Evolutionary conservation across 2,329 filamentous ascomycete species (phyloP).

Genomic region (Aspergillus cejpii): DNA sequence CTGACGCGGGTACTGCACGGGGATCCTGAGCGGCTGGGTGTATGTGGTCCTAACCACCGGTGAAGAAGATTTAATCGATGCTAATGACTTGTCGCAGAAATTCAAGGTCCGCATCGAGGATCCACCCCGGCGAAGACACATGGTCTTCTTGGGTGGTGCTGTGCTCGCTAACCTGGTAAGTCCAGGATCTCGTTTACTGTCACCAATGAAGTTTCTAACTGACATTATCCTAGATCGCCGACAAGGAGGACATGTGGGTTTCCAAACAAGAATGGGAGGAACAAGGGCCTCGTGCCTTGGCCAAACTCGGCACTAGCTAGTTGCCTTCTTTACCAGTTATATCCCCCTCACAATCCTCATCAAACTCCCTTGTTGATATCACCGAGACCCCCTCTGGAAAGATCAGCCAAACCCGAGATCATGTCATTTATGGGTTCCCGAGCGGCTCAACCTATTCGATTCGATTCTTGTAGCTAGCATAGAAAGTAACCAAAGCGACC

Average conservation of each 20-base stretch:
- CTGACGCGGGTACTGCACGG: slow-evolving; percentile 82
- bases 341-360: neutral
- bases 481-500: slow-evolving; percentile 4
- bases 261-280: slow-evolving; percentile 96
- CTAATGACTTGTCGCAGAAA: slow-evolving; percentile 52
- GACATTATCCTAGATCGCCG: slow-evolving; percentile 67
- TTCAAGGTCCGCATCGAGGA: slow-evolving; percentile 99
- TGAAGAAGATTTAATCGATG: slow-evolving; percentile 7
- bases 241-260: slow-evolving; percentile 99
- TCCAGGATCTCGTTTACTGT: slow-evolving; percentile 8
- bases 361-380: neutral
- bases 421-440: neutral
- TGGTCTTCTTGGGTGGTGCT: slow-evolving; percentile 98
- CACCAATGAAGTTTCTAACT: slow-evolving; percentile 9
- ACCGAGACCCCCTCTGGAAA: neutral
- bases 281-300: slow-evolving; percentile 72
- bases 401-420: neutral
- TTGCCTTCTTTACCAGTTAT: slow-evolving; percentile 13
- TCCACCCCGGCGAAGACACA: slow-evolving; percentile 88
- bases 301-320: slow-evolving; percentile 88
- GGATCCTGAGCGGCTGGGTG: slow-evolving; percentile 81
- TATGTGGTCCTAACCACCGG: slow-evolving; percentile 30
- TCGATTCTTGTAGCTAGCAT: slow-evolving; percentile 10
- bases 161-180: slow-evolving; percentile 86
- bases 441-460: neutral